Conservation (phyloP, 345 rosid genomes). For the Populus euphratica region DNA sequence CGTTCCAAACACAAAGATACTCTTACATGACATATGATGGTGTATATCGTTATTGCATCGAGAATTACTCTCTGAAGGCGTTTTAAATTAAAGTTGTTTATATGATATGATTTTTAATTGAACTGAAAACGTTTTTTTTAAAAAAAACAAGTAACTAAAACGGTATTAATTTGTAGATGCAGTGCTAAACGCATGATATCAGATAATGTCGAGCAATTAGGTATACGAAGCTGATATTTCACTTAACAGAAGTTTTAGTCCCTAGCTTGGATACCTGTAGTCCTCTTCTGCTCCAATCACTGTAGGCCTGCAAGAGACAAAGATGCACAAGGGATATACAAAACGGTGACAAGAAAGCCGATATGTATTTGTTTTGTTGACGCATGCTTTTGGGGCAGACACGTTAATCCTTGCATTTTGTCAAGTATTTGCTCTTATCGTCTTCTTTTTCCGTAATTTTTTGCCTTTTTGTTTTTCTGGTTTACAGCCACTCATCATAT, state of each 20-base stretch:
- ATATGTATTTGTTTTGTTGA: slow-evolving; percentile 10
- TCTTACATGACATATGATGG: too few species aligned
- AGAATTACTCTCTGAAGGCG: too few species aligned
- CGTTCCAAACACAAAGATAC: too few species aligned
- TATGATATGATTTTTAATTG: too few species aligned
- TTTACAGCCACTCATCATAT: not conserved
- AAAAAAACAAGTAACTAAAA: too few species aligned
- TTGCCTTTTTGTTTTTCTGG: too few species aligned
- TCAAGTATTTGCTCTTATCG: not conserved
- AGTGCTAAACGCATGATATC: not conserved
- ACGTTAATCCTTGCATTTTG: not conserved
- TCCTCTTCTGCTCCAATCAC: not conserved
- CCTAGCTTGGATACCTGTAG: not conserved
- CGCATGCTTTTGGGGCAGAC: not conserved
- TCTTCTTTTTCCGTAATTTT: not conserved
- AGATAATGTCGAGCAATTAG: not conserved
- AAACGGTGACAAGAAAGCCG: slow-evolving; percentile 1
- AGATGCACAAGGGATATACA: slow-evolving; percentile 25
- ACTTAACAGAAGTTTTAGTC: not conserved
- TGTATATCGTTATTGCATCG: too few species aligned
- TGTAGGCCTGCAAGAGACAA: slow-evolving; percentile 16
- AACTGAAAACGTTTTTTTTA: too few species aligned
- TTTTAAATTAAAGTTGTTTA: too few species aligned
- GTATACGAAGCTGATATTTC: not conserved
- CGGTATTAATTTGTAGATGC: too few species aligned